Evolutionary conservation across 768 basidiomycete species (phyloP), one percentile per base, ranked within the genome.

Genomic region (Suillus decipiens): DNA sequence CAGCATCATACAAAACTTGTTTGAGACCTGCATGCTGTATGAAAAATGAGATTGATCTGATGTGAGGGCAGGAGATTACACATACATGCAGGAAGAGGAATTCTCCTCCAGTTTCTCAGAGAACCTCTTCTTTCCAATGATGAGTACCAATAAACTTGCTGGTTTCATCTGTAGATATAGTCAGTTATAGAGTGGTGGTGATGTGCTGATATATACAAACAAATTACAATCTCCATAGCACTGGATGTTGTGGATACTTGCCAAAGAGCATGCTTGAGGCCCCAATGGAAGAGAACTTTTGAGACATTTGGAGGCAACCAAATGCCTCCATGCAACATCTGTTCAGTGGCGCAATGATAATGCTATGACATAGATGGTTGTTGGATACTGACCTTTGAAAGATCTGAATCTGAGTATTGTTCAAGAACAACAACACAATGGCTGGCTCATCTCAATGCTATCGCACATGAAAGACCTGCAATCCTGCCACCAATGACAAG

Each of bases 341-440:
- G 50, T 39, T 15, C 41, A 31, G 31, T 5, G 62, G 48, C 51
- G 59, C 0, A 12, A 45, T 60, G n/a, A 24, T 28, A 69, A 47
- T 34, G 63, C 15, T 24, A 36, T 10, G 33, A 11, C 1, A 4
- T 8, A 28, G n/a, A 17, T 24, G 19, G 6, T 12, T 53, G 33
- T 9, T n/a, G 15, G 54, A 61, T 58, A 67, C 73, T 33, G 41
- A 79, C 80, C 62, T 75, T 75, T 34, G 70, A 71, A 39, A 61
- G 61, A n/a, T 76, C 71, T 22, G 76, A 76, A 17, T 80, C 80
- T 61, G 78, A 76, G 17, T 71, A 73, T 63, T 79, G 75, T 69
- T 89, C 88, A 24, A 89, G 71, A 3, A 89, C 80, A 2, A 80
- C 75, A n/a, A 88, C 87, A 37, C 77, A n/a, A n/a, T n/a, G n/a